Percentiles rank a stretch among this genome's conserved stretches.
phyloP scores from a whole-genome alignment of 1,139 yeast genomes.

The Tardiomyces depauwii region DNA sequence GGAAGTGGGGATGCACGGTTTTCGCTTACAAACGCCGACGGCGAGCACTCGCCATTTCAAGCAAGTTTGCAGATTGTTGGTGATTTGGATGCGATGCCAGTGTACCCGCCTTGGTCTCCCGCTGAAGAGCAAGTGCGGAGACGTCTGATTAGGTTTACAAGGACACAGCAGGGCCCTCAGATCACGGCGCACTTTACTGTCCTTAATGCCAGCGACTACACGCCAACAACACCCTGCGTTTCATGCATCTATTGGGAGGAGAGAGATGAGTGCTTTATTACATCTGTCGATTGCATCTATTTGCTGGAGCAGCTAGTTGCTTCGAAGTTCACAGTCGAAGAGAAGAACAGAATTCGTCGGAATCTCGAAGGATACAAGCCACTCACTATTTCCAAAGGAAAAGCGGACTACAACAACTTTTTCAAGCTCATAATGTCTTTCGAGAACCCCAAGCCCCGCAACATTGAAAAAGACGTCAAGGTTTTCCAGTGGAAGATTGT shows the following conservation, averaged over 20 bases:
- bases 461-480: slow-evolving; percentile 62
- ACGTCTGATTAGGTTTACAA: slow-evolving; percentile 25
- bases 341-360: slow-evolving; percentile 59
- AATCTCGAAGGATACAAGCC: slow-evolving; percentile 60
- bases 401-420: slow-evolving; percentile 35
- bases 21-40: background rate
- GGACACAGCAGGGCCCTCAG: slow-evolving; percentile 26
- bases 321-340: slow-evolving; percentile 51
- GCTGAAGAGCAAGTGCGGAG: slow-evolving; percentile 23
- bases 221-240: slow-evolving; percentile 26
- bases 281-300: slow-evolving; percentile 55
- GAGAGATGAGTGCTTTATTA: slow-evolving; percentile 40
- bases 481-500: slow-evolving; percentile 53
- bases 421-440: slow-evolving; percentile 53
- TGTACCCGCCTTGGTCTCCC: slow-evolving; percentile 19
- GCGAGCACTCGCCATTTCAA: background rate
- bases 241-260: slow-evolving; percentile 57
- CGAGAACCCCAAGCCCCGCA: slow-evolving; percentile 57
- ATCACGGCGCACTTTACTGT: slow-evolving; percentile 24
- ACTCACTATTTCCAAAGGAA: slow-evolving; percentile 42
- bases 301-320: slow-evolving; percentile 48
- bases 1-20: too few species aligned
- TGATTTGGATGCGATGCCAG: slow-evolving; percentile 22
- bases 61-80: slow-evolving; percentile 19
- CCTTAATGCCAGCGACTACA: slow-evolving; percentile 22